Evolutionary conservation across 352 stramenopile genomes (phyloP).

Genomic region (Globisporangium recalcitrans): DNA sequence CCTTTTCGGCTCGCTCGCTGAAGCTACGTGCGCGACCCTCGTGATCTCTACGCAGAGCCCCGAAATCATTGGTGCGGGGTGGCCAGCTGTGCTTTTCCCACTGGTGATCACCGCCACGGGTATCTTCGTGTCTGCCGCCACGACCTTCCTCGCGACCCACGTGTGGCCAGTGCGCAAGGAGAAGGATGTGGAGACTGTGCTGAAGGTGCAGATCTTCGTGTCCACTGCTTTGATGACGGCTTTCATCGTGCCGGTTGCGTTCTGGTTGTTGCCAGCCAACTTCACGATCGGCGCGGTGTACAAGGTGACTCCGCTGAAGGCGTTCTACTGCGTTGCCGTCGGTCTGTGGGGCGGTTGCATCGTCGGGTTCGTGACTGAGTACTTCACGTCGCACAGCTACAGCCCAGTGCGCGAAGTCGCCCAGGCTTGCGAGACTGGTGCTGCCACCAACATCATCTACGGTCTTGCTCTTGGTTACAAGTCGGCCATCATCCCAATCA

Average conservation of each 20-base stretch:
- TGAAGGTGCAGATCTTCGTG: conserved; percentile 98
- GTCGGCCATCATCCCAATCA: conserved; percentile 98
- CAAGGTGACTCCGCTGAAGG: conserved; percentile 77
- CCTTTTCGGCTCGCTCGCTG: conserved; percentile 98
- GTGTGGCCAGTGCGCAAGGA: conserved; percentile 93
- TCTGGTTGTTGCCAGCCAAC: conserved; percentile 86
- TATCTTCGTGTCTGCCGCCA: conserved; percentile 95
- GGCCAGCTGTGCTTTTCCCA: conserved; percentile 95
- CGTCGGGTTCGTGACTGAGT: conserved; percentile 98
- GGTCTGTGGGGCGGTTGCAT: conserved; percentile 96
- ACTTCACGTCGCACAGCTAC: conserved; percentile 99
- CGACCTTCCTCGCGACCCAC: conserved; percentile 97
- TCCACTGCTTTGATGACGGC: conserved; percentile 96
- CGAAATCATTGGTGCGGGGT: conserved; percentile 89
- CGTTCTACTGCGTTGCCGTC: conserved; percentile 92
- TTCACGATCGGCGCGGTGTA: conserved; percentile 86
- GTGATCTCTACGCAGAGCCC: conserved; percentile 93
- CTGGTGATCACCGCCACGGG: conserved; percentile 95
- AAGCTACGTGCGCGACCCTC: conserved; percentile 97
- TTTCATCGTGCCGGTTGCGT: conserved; percentile 87
- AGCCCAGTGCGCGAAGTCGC: conserved; percentile 94
- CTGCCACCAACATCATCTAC: conserved; percentile 99
- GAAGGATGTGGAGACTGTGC: conserved; percentile 93
- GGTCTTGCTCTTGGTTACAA: conserved; percentile 99
- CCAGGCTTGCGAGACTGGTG: conserved; percentile 96